Percentiles rank a stretch among this genome's conserved stretches.
These are phyloP conservation scores for Sordariomycetes sp. DNA, from an alignment of 2,329 filamentous ascomycete species.

Conservation along the genomic window DNA sequence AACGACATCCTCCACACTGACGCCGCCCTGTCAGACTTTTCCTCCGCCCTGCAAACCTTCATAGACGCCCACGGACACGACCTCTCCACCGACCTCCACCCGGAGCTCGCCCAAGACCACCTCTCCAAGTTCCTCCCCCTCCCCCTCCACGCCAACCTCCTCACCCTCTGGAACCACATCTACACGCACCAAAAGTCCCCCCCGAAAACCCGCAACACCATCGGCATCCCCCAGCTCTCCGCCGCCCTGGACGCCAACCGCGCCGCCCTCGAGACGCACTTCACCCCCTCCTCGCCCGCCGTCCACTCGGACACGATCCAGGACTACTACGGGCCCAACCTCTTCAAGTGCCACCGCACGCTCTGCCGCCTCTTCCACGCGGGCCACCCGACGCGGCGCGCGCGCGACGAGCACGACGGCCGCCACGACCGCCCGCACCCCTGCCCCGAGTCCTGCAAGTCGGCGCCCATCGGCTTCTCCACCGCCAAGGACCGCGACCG, in stretches of 20 bases:
- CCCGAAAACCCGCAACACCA: conserved; percentile 14
- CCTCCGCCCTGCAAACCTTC: neutral
- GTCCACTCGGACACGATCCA: conserved; percentile 6
- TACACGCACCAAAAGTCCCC: conserved; percentile 9
- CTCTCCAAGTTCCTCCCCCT: neutral
- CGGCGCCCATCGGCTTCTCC: conserved; percentile 24
- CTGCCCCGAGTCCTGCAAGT: conserved; percentile 22
- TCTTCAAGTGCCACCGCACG: conserved; percentile 25
- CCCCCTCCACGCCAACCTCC: neutral
- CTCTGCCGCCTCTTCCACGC: conserved; percentile 23
- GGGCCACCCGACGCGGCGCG: conserved; percentile 21
- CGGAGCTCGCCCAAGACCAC: neutral
- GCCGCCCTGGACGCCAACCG: conserved; percentile 8
- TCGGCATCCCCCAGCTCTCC: conserved; percentile 14
- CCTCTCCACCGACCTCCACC: neutral
- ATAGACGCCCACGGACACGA: neutral
- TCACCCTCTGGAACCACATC: conserved; percentile 6
- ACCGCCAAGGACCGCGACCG: conserved; percentile 25
- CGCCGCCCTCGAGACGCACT: neutral
- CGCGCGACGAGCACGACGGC: conserved; percentile 21
- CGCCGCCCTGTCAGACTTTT: neutral
- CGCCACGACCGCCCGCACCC: conserved; percentile 28
- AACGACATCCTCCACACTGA: neutral
- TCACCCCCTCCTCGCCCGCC: neutral
- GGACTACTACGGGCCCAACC: conserved; percentile 23